A percentile compares a stretch with the other conserved stretches of the same genome.
Conservation (phyloP, 2,329 filamentous ascomycete species). For the Meredithiella fracta region DNA sequence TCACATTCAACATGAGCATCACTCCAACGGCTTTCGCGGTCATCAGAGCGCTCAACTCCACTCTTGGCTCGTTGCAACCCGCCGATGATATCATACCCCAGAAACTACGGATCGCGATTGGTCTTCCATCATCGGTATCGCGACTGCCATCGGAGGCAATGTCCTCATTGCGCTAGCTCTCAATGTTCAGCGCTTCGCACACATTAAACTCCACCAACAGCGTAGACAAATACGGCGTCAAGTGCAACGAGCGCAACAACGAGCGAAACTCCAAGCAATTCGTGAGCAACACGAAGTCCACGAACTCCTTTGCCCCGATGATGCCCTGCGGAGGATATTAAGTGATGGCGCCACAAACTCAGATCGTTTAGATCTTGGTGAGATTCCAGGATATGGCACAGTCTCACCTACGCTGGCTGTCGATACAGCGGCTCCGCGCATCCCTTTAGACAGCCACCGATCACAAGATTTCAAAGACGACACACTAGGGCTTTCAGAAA, state of each 20-base stretch:
- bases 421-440: not conserved
- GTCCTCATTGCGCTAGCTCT: constrained; percentile 86
- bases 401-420: constrained; percentile 3
- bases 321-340: not conserved
- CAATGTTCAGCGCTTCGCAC: constrained; percentile 91
- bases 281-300: constrained; percentile 3
- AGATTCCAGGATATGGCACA: constrained; percentile 9
- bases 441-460: constrained; percentile 1
- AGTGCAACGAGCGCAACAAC: constrained; percentile 37
- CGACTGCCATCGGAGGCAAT: constrained; percentile 85
- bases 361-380: not conserved
- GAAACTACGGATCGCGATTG: constrained; percentile 41
- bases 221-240: constrained; percentile 40
- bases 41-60: constrained; percentile 9
- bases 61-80: constrained; percentile 3
- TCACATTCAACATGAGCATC: constrained; percentile 1
- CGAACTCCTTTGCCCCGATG: not conserved
- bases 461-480: constrained; percentile 13
- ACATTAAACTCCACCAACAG: constrained; percentile 65
- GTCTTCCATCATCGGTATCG: constrained; percentile 89
- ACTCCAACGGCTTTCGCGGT: not conserved
- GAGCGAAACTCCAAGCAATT: constrained; percentile 16
- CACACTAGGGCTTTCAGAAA: constrained; percentile 15
- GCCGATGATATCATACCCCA: constrained; percentile 10
- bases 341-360: not conserved